A percentile compares a stretch with the other conserved stretches of the same genome.
phyloP scores from a whole-genome alignment of 1,284 basidiomycete genomes.

The Caloboletus firmus region DNA sequence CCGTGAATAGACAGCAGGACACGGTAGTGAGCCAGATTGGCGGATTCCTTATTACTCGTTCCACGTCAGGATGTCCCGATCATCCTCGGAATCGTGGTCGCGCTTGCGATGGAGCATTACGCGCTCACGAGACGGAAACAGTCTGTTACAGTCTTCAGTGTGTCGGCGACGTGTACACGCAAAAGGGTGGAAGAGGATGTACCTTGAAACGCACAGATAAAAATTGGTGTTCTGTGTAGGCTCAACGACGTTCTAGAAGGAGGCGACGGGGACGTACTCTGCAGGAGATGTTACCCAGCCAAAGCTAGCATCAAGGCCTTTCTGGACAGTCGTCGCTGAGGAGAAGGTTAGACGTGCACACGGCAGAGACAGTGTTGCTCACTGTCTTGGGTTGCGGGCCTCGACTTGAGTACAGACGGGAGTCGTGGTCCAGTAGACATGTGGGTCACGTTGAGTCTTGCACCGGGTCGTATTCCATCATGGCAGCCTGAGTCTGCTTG shows the following conservation, averaged over 20 bases:
- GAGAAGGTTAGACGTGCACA: not conserved
- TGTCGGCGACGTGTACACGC: not conserved
- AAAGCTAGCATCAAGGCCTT: slow-evolving; percentile 28
- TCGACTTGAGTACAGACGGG: slow-evolving; percentile 55
- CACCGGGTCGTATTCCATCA: not conserved
- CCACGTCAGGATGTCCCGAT: slow-evolving; percentile 70
- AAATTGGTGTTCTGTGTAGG: slow-evolving; percentile 27
- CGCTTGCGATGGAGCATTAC: slow-evolving; percentile 70
- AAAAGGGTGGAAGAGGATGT: not conserved
- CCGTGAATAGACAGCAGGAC: not conserved
- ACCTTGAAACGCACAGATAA: slow-evolving; percentile 35
- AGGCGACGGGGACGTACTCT: slow-evolving; percentile 24
- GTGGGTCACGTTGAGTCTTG: not conserved
- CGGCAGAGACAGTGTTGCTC: slow-evolving; percentile 15
- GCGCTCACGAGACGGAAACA: slow-evolving; percentile 70
- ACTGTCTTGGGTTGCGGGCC: slow-evolving; percentile 56
- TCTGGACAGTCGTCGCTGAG: slow-evolving; percentile 22
- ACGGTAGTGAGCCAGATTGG: not conserved
- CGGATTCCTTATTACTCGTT: slow-evolving; percentile 43
- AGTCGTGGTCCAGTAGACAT: slow-evolving; percentile 37
- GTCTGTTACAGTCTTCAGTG: slow-evolving; percentile 59
- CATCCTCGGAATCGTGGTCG: slow-evolving; percentile 64
- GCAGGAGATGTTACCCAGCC: slow-evolving; percentile 31
- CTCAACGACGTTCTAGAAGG: slow-evolving; percentile 4
- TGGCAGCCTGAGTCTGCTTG: not conserved